Evolutionary conservation across 768 basidiomycete genomes (phyloP).

Genomic region (Suillus subalutaceus): DNA sequence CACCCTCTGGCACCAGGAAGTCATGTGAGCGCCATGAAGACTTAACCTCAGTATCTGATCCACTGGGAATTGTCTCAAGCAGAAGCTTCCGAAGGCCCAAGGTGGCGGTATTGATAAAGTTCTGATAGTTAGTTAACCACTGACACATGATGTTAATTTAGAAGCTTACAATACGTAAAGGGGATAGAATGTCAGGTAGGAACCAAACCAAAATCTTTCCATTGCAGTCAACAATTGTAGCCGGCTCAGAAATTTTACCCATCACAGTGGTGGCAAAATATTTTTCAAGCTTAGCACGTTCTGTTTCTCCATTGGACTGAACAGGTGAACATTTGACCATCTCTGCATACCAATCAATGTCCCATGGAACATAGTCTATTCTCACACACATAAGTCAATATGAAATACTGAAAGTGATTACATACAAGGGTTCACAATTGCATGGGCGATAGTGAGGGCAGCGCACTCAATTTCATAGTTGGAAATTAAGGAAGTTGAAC

Average conservation of each 20-base stretch:
- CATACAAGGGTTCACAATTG: not conserved
- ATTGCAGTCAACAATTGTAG: not conserved
- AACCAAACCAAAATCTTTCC: not conserved
- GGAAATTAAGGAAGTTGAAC: not conserved
- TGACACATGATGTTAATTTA: not conserved
- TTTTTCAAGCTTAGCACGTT: not conserved
- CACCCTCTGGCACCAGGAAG: not conserved
- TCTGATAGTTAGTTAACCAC: not conserved
- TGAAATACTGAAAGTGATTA: not conserved
- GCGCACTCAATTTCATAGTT: not conserved
- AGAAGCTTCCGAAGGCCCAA: not conserved
- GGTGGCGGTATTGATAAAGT: not conserved
- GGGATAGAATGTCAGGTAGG: not conserved
- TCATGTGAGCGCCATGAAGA: not conserved
- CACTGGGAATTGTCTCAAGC: not conserved
- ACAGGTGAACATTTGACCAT: not conserved
- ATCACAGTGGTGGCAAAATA: not conserved
- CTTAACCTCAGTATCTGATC: not conserved
- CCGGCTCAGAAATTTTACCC: not conserved
- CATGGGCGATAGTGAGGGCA: not conserved
- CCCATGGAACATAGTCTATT: not conserved
- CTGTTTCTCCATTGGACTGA: not conserved
- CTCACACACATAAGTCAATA: not conserved
- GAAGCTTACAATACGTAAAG: not conserved
- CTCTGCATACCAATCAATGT: not conserved